phyloP scores from a whole-genome alignment of 2,329 filamentous ascomycete genomes.

The Pestalotiopsis sp. region DNA sequence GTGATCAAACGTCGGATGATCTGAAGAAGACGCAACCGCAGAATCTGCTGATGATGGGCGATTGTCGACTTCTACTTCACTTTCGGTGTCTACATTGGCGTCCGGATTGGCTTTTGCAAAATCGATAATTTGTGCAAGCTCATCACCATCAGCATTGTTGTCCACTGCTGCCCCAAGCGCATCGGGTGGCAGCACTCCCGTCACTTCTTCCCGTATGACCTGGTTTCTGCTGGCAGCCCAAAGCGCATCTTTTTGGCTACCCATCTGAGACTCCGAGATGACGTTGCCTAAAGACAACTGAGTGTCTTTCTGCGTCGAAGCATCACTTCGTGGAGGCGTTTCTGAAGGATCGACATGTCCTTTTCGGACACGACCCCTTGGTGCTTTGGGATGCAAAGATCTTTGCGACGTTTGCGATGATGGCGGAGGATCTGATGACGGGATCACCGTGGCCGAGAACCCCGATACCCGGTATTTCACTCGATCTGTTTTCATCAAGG shows the following conservation, averaged over 20 bases:
- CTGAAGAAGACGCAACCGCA: background rate
- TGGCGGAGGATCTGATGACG: constrained; percentile 12
- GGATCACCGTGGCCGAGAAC: constrained; percentile 31
- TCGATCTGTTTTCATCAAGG: constrained; percentile 59
- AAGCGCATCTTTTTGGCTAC: background rate
- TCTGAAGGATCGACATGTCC: constrained; percentile 37
- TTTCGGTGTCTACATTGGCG: constrained; percentile 51
- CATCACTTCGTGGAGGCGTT: constrained; percentile 37
- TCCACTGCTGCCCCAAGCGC: background rate
- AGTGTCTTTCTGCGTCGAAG: constrained; percentile 26
- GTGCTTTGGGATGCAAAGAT: constrained; percentile 52
- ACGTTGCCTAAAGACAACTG: constrained; percentile 1
- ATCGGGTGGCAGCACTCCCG: background rate
- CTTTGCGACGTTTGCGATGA: constrained; percentile 21
- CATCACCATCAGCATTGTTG: constrained; percentile 41
- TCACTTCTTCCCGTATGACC: background rate
- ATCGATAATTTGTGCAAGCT: constrained; percentile 64
- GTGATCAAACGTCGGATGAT: constrained; percentile 20
- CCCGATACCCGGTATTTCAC: constrained; percentile 60
- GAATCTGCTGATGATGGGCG: background rate
- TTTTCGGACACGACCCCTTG: constrained; percentile 35
- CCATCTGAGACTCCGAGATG: background rate
- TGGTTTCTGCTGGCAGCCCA: background rate
- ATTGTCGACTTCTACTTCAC: constrained; percentile 33
- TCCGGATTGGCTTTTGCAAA: constrained; percentile 61